Evolutionary conservation across 1,284 basidiomycete genomes (phyloP), one percentile per base, ranked within the genome.

Genomic region (Malassezia vespertilionis): DNA sequence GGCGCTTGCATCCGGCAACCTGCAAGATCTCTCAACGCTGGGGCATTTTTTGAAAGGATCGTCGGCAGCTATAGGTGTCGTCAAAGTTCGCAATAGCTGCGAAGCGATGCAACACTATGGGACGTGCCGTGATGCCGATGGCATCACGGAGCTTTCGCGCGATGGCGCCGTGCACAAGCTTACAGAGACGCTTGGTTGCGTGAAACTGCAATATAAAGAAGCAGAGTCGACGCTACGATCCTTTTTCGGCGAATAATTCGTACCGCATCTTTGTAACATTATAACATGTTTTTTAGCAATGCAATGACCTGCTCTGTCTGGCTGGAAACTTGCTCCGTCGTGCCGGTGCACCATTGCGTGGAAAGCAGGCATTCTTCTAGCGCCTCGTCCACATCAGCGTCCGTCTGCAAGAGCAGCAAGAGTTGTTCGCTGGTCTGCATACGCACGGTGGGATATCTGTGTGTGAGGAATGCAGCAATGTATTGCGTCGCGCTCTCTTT

Each of bases 11-110:
- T 70, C 63, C 20, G 75, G 80, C 53, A 76, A 86, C 57, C 76
- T 89, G 12, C 58, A 64, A 7, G 73, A 80, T 57, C 78, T 93
- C 12, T 83, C 84, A 4, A 75, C 76, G 14, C 76, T 86, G 10
- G 89, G 88, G 0, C 89, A 95, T 72, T 95, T 86, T 72, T 80
- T 95, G 67, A 95, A 93, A 72, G 89, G 88, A 39, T 90, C 87
- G 2, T 89, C 86, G 24, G 88, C 88, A 12, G 86, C 89, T 1
- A 77, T 93, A 33, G 88, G 88, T 28, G 79, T 89, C 32, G 75
- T 76, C 56, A 80, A 79, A 61, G 86, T 95, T 45, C 81, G 86
- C 67, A 77, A 75, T 22, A 80, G 82, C 35, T 91, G 88, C 73
- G 86, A 87, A 72, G 79, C 79, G 72, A 89, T 91, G 69, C 88